Conservation (phyloP, 2,329 filamentous ascomycete species). For the Rhexocercosporidium sp. region DNA sequence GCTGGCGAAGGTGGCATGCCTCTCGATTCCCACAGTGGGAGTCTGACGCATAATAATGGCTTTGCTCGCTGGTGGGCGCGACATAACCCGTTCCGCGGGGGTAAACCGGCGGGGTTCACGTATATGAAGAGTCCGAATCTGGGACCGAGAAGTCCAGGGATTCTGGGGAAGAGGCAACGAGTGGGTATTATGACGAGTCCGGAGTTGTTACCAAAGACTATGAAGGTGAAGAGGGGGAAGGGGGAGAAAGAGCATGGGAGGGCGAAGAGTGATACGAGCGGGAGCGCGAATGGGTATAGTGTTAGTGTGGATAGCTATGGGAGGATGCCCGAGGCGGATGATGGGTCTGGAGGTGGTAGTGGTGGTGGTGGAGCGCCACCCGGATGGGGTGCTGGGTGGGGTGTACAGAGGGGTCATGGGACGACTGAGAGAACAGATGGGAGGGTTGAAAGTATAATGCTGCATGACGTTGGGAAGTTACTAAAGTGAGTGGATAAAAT, state of each 20-base stretch:
- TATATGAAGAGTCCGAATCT: slow-evolving; percentile 22
- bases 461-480: slow-evolving; percentile 39
- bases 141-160: slow-evolving; percentile 27
- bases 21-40: neutral
- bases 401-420: slow-evolving; percentile 29
- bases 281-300: slow-evolving; percentile 20
- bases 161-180: slow-evolving; percentile 30
- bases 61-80: slow-evolving; percentile 7
- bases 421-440: slow-evolving; percentile 11
- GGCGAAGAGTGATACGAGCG: slow-evolving; percentile 21
- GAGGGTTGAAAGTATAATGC: slow-evolving; percentile 36
- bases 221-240: slow-evolving; percentile 4
- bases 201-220: slow-evolving; percentile 28
- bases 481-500: too few species aligned
- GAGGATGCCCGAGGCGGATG: slow-evolving; percentile 23
- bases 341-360: slow-evolving; percentile 22
- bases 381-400: slow-evolving; percentile 39
- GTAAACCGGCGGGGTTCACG: slow-evolving; percentile 34
- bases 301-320: slow-evolving; percentile 25
- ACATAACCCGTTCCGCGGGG: slow-evolving; percentile 31
- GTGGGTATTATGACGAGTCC: slow-evolving; percentile 38
- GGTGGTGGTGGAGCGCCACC: slow-evolving; percentile 27
- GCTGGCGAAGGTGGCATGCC: slow-evolving; percentile 58
- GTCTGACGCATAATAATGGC: neutral
- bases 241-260: slow-evolving; percentile 18